A percentile compares a stretch with the other conserved stretches of the same genome.
Evolutionary conservation across 192 early-diverging fungal species (phyloP).

Genomic region (Podila verticillata): DNA sequence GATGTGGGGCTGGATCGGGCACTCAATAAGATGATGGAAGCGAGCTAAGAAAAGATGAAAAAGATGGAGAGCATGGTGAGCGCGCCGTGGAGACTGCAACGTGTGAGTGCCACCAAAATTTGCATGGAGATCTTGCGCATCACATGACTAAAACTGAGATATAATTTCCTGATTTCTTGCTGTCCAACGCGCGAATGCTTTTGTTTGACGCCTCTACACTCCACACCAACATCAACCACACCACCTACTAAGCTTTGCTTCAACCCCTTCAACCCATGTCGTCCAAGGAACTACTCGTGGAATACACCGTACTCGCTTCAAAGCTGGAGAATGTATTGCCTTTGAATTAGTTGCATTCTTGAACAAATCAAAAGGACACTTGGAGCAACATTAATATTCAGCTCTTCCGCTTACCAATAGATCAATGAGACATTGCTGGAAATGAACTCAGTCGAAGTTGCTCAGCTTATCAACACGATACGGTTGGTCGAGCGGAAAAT

Average conservation of each 20-base stretch:
- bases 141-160: too few species aligned
- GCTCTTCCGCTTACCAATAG: slow-evolving; percentile 3
- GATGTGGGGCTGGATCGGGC: too few species aligned
- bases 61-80: too few species aligned
- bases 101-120: too few species aligned
- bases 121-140: too few species aligned
- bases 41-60: too few species aligned
- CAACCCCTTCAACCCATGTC: slow-evolving; percentile 15
- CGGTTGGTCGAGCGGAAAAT: slow-evolving; percentile 46
- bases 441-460: slow-evolving; percentile 44
- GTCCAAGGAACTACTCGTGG: slow-evolving; percentile 41
- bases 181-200: background rate
- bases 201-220: background rate
- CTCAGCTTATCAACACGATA: slow-evolving; percentile 50
- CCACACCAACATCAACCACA: background rate
- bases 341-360: background rate
- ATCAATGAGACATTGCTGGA: slow-evolving; percentile 43
- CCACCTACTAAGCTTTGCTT: too few species aligned
- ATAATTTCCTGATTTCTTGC: too few species aligned
- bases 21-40: too few species aligned
- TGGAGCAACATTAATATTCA: background rate
- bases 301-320: slow-evolving; percentile 24
- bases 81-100: too few species aligned
- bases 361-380: background rate
- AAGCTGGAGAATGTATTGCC: slow-evolving; percentile 40